Percentiles rank a stretch among this genome's conserved stretches.
phyloP scores from a whole-genome alignment of 306 rosid genomes.

The Begonia fuchsioides region DNA sequence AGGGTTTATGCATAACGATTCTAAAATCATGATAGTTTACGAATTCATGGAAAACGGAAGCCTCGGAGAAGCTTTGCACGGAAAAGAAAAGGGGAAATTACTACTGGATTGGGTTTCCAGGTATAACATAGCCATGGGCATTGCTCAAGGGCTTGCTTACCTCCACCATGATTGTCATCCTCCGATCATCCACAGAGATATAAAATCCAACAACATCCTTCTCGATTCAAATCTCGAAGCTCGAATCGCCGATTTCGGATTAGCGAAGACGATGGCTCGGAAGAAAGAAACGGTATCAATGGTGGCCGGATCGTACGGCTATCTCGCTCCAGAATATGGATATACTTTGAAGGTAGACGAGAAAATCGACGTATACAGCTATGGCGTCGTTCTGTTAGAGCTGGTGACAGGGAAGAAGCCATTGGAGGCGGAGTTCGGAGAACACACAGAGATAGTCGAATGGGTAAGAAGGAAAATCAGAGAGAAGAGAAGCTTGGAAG shows the following conservation, averaged over 20 bases:
- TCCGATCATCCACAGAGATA: slow-evolving; percentile 75
- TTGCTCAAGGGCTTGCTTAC: slow-evolving; percentile 88
- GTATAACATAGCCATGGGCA: slow-evolving; percentile 81
- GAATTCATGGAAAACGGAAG: slow-evolving; percentile 81
- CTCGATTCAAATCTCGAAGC: slow-evolving; percentile 87
- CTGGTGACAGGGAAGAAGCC: slow-evolving; percentile 75
- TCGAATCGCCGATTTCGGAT: slow-evolving; percentile 83
- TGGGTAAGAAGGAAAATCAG: slow-evolving; percentile 66
- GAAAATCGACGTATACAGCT: slow-evolving; percentile 85
- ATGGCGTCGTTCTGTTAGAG: slow-evolving; percentile 85
- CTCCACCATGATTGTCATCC: slow-evolving; percentile 95
- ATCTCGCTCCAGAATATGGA: slow-evolving; percentile 98
- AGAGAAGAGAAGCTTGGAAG: slow-evolving; percentile 53
- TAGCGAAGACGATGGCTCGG: slow-evolving; percentile 77
- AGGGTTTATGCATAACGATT: slow-evolving; percentile 66
- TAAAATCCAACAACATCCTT: slow-evolving; percentile 78
- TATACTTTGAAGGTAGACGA: slow-evolving; percentile 89
- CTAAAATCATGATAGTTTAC: slow-evolving; percentile 71
- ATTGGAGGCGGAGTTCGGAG: slow-evolving; percentile 63
- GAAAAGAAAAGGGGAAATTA: slow-evolving; percentile 39
- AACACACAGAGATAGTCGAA: slow-evolving; percentile 65
- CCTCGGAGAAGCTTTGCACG: slow-evolving; percentile 88
- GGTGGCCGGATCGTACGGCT: slow-evolving; percentile 95
- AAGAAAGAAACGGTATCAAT: slow-evolving; percentile 88
- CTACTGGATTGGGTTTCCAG: slow-evolving; percentile 91